A percentile compares a stretch with the other conserved stretches of the same genome.
Conservation (phyloP, 768 basidiomycete species). For the Strobilomyces echinocephalus region DNA sequence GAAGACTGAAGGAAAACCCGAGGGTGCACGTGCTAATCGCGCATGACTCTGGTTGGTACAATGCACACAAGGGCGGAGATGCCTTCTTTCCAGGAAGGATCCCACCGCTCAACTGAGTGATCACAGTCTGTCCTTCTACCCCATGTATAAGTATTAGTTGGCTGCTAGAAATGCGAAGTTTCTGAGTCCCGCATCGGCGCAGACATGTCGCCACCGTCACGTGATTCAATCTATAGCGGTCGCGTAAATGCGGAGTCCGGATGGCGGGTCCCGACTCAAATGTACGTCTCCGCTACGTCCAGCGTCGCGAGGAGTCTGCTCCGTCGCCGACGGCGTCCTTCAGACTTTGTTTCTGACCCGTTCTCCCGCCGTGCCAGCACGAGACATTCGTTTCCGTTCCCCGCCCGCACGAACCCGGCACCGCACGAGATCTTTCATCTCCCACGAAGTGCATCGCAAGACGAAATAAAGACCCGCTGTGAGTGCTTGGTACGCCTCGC, state of each 20-base stretch:
- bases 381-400: slow-evolving; percentile 42
- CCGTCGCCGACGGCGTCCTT: not conserved
- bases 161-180: too few relatives aligned
- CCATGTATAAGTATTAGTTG: too few relatives aligned
- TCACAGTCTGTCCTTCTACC: too few relatives aligned
- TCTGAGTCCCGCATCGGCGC: too few relatives aligned
- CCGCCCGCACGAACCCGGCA: slow-evolving; percentile 48
- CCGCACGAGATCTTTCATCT: slow-evolving; percentile 76
- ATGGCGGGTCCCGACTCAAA: slow-evolving; percentile 2
- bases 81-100: too few relatives aligned
- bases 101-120: too few relatives aligned
- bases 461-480: slow-evolving; percentile 68
- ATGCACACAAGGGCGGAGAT: too few relatives aligned
- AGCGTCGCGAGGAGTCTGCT: not conserved
- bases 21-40: not conserved
- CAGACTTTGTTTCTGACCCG: not conserved
- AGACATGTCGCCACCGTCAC: not conserved
- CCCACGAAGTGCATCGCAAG: slow-evolving; percentile 46
- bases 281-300: not conserved
- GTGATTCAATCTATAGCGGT: not conserved
- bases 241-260: not conserved
- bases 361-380: slow-evolving; percentile 8
- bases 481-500: slow-evolving; percentile 16
- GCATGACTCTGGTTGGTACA: too few relatives aligned
- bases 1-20: not conserved